Percentiles rank a stretch among this genome's conserved stretches.
Evolutionary conservation across 2,329 filamentous ascomycete species (phyloP).

Genomic region (Rhinocladiella similis): DNA sequence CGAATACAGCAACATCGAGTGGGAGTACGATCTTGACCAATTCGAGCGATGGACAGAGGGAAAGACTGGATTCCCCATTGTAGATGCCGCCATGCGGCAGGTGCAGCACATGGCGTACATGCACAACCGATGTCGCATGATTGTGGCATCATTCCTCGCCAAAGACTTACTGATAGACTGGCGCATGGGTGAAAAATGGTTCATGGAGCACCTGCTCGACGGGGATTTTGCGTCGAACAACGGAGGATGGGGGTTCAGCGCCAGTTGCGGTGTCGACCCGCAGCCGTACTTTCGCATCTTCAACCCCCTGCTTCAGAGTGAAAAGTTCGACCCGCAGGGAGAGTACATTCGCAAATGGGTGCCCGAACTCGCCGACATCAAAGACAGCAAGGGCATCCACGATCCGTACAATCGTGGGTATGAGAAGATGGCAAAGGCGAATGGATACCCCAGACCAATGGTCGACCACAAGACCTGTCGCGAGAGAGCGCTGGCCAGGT

Average conservation of each 20-base stretch:
- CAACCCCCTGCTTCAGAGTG: slow-evolving; percentile 79
- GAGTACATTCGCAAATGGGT: slow-evolving; percentile 83
- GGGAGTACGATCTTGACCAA: slow-evolving; percentile 71
- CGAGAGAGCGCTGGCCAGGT: slow-evolving; percentile 66
- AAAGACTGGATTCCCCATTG: slow-evolving; percentile 75
- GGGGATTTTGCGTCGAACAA: slow-evolving; percentile 81
- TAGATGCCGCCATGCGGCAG: slow-evolving; percentile 86
- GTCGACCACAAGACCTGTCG: slow-evolving; percentile 72
- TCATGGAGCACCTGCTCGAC: slow-evolving; percentile 79
- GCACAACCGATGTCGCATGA: slow-evolving; percentile 85
- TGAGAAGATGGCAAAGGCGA: slow-evolving; percentile 58
- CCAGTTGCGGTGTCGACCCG: slow-evolving; percentile 74
- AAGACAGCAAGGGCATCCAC: slow-evolving; percentile 67
- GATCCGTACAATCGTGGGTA: slow-evolving; percentile 73
- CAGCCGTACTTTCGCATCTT: slow-evolving; percentile 92
- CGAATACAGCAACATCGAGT: slow-evolving; percentile 77
- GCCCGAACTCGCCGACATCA: slow-evolving; percentile 62
- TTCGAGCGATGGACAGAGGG: slow-evolving; percentile 76
- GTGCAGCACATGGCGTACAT: slow-evolving; percentile 68
- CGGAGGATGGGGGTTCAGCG: slow-evolving; percentile 66
- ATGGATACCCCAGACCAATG: slow-evolving; percentile 72
- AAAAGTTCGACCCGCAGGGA: slow-evolving; percentile 79
- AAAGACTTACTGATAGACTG: slow-evolving; percentile 83
- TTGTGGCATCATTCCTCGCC: slow-evolving; percentile 74
- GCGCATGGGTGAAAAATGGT: slow-evolving; percentile 77